Evolutionary conservation across 228 moss, liverwort and hornwort species (phyloP), one percentile per base, ranked within the genome.

Genomic region (Sphagnum magellanicum): DNA sequence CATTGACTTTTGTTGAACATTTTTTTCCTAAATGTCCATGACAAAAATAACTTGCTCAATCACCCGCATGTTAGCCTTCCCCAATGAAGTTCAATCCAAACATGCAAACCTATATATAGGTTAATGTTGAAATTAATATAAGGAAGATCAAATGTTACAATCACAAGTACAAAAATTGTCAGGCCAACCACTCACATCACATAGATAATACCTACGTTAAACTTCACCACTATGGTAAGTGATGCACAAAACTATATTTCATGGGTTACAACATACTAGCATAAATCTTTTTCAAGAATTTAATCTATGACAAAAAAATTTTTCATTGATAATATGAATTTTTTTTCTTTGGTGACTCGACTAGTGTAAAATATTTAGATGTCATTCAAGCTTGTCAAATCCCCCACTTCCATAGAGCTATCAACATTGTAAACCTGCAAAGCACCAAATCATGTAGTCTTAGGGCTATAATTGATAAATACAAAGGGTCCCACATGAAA

Each of bases 241-340:
- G 10, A 64, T 15, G 10, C 10, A 12, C 49, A 48, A 4, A 51
- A 0, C 52, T 16, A 0, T 4, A 10, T 8, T 47, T 61, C 84
- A 66, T 67, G 32, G 32, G 32, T 1, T 32, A 32, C 32, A 32
- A 32, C 32, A 32, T 32, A 91, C 88, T 82, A 4, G 91, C 80
- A 71, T 91, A 91, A 1, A 88, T 72, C 52, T 77, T 77, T 77
- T 91, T 89, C 68, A 91, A 67, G 48, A 77, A 73, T 67, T 88
- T 86, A 47, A 88, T 83, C 77, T 91, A 88, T 6, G 73, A 71
- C 1, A 86, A 77, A 58, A 86, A 88, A 65, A 88, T 91, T 75
- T 91, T 91, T 67, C 88, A 79, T 69, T 88, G 81, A n/a, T 88
- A 82, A 11, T 81, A 84, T 5, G 78, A 80, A 71, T 86, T 88